Evolutionary conservation across 2,329 filamentous ascomycete species (phyloP).

Genomic region (Simplicillium aogashimaense): DNA sequence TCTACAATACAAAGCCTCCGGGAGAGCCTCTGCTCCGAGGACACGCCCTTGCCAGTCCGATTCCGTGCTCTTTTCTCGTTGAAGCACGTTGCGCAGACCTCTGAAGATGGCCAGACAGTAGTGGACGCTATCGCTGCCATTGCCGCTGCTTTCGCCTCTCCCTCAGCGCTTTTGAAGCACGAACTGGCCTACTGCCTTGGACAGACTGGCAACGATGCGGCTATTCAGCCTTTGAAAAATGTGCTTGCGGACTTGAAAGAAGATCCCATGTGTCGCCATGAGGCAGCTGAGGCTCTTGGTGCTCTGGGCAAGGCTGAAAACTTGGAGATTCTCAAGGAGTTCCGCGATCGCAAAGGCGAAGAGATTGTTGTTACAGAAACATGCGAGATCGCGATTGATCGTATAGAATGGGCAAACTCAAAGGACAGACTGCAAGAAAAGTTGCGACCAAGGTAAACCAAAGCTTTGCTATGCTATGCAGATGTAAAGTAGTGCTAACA

Average conservation of each 20-base stretch:
- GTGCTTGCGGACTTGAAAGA: constrained; percentile 73
- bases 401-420: constrained; percentile 88
- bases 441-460: constrained; percentile 64
- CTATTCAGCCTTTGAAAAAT: constrained; percentile 60
- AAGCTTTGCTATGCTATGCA: constrained; percentile 2
- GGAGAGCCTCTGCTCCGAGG: constrained; percentile 69
- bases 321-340: constrained; percentile 60
- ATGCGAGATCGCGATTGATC: constrained; percentile 90
- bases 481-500: constrained; percentile 11
- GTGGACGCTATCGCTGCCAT: constrained; percentile 63
- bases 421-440: constrained; percentile 63
- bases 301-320: constrained; percentile 70
- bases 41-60: constrained; percentile 72
- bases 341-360: constrained; percentile 68
- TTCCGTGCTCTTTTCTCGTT: constrained; percentile 97
- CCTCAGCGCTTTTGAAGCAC: constrained; percentile 87
- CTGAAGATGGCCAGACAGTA: constrained; percentile 48
- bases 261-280: constrained; percentile 91
- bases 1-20: constrained; percentile 54
- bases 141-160: constrained; percentile 73
- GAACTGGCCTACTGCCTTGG: constrained; percentile 96
- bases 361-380: constrained; percentile 81
- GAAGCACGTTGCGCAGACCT: constrained; percentile 76
- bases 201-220: constrained; percentile 70
- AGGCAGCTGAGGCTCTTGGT: constrained; percentile 89